Conservation (phyloP, 176 grass and related monocot genomes). For the Tillandsia leiboldiana region DNA sequence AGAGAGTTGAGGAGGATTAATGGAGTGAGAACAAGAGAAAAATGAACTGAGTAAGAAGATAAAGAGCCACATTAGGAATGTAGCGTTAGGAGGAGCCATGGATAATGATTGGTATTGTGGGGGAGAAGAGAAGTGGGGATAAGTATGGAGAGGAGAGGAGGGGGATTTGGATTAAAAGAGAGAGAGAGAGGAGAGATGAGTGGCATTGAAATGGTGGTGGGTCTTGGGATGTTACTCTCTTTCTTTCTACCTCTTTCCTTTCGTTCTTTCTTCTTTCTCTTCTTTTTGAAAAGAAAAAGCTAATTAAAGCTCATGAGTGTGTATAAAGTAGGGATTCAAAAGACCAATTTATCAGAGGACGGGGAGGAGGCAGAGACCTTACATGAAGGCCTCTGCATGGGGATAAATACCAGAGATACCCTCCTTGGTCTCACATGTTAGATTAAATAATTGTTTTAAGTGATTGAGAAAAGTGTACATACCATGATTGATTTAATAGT, state of each 20-base stretch:
- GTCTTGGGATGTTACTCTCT: background rate
- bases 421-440: background rate
- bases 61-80: too few relatives aligned
- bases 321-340: background rate
- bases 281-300: background rate
- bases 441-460: too few relatives aligned
- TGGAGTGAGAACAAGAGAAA: too few relatives aligned
- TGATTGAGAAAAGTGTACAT: too few relatives aligned
- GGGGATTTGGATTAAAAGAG: background rate
- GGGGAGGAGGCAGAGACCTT: background rate
- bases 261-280: too few relatives aligned
- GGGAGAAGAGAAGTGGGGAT: background rate
- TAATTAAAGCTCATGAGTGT: slow-evolving; percentile 1
- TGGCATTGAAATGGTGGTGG: slow-evolving; percentile 5
- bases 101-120: too few relatives aligned
- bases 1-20: background rate
- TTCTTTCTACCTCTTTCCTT: background rate
- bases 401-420: background rate
- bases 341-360: background rate
- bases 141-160: slow-evolving; percentile 9
- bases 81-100: too few relatives aligned
- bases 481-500: too few relatives aligned
- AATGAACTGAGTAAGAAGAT: too few relatives aligned
- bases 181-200: background rate
- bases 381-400: background rate